Conservation (phyloP, 2,329 filamentous ascomycete species). For the Beauveria medogensis region DNA sequence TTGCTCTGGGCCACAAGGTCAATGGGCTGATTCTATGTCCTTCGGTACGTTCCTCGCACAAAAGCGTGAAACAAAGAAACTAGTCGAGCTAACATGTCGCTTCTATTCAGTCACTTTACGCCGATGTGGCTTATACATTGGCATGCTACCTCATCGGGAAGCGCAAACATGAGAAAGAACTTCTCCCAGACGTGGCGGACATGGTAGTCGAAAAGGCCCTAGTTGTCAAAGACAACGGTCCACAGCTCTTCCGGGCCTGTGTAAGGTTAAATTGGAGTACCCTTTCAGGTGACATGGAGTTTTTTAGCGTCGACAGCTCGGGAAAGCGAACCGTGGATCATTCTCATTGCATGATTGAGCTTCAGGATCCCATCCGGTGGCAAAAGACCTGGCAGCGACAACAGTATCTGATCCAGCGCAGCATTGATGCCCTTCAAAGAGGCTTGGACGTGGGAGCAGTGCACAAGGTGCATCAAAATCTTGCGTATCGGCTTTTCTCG, state of each 20-base stretch:
- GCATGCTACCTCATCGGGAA: background rate
- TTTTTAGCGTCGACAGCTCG: constrained; percentile 29
- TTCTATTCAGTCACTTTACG: background rate
- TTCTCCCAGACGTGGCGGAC: background rate
- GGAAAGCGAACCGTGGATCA: too few species aligned
- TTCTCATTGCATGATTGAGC: too few species aligned
- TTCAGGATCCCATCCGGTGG: too few species aligned
- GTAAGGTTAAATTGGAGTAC: background rate
- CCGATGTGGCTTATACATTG: background rate
- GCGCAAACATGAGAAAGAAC: background rate
- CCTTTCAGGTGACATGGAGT: background rate
- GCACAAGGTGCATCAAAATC: too few species aligned
- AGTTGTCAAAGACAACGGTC: background rate
- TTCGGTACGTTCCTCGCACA: background rate
- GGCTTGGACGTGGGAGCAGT: too few species aligned
- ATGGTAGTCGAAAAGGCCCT: background rate
- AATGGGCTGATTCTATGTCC: background rate
- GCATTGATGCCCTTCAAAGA: too few species aligned
- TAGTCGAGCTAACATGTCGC: background rate
- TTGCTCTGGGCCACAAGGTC: background rate
- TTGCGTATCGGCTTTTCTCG: too few species aligned
- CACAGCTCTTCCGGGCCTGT: background rate
- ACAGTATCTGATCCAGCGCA: too few species aligned
- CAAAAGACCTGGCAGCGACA: too few species aligned
- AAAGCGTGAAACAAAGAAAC: too few species aligned